Evolutionary conservation across 805 yeast genomes (phyloP).

Genomic region (Starmerella apicola): DNA sequence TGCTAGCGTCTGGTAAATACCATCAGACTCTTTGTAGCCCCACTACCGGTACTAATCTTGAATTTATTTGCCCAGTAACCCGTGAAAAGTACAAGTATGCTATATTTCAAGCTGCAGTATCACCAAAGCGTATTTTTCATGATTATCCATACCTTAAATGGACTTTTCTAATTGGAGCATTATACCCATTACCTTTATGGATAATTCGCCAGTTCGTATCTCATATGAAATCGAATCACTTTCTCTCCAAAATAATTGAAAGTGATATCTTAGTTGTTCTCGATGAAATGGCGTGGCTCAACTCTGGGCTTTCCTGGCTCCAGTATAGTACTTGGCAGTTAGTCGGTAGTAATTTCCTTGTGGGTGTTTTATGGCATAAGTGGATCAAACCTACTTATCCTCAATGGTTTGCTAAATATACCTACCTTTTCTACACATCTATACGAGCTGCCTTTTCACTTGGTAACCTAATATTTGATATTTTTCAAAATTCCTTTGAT

Average conservation of each 20-base stretch:
- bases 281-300: constrained; percentile 25
- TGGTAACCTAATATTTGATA: too few species aligned
- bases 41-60: constrained; percentile 34
- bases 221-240: constrained; percentile 16
- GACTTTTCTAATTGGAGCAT: constrained; percentile 47
- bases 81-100: constrained; percentile 40
- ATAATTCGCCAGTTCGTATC: constrained; percentile 32
- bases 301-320: constrained; percentile 21
- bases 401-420: constrained; percentile 43
- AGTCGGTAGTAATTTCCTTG: constrained; percentile 26
- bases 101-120: constrained; percentile 34
- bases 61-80: constrained; percentile 29
- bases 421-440: constrained; percentile 38
- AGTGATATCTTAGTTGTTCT: constrained; percentile 31
- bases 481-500: constrained; percentile 34
- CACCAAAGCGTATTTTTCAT: constrained; percentile 32
- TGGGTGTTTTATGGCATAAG: constrained; percentile 35
- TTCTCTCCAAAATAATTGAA: constrained; percentile 11
- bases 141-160: constrained; percentile 50
- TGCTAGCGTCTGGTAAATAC: constrained; percentile 39
- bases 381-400: constrained; percentile 32
- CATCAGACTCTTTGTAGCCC: constrained; percentile 33
- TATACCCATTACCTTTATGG: constrained; percentile 22
- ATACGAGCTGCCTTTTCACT: constrained; percentile 39
- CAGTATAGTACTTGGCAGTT: constrained; percentile 26